phyloP scores from a whole-genome alignment of 2,329 filamentous ascomycete species.

The Colletotrichum godetiae region DNA sequence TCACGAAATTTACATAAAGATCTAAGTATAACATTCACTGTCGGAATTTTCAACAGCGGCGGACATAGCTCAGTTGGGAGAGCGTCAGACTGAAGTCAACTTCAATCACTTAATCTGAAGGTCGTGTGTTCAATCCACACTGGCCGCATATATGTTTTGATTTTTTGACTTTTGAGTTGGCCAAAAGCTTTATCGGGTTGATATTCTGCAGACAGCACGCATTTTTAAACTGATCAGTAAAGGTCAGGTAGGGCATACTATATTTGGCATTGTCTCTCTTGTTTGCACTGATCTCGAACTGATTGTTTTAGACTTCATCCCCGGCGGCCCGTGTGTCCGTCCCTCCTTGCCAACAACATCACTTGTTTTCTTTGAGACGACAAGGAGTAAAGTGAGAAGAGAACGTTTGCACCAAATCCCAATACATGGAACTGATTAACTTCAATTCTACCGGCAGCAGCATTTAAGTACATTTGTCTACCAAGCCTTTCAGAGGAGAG shows the following conservation, averaged over 20 bases:
- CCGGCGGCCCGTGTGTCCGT: too few species aligned
- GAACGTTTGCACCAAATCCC: too few species aligned
- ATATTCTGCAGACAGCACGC: not conserved
- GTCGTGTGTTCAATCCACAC: too few species aligned
- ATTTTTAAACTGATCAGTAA: not conserved
- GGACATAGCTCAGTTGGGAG: slow-evolving; percentile 36
- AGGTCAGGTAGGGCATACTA: not conserved
- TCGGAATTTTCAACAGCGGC: not conserved
- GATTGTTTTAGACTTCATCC: not conserved
- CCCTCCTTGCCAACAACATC: too few species aligned
- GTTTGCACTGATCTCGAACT: not conserved
- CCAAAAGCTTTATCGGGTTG: too few species aligned
- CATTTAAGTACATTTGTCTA: too few species aligned
- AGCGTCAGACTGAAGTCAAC: slow-evolving; percentile 36
- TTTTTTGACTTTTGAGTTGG: not conserved
- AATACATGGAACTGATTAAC: too few species aligned
- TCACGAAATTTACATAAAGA: not conserved
- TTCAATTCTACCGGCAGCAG: too few species aligned
- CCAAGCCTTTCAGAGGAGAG: too few species aligned
- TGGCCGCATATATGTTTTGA: slow-evolving; percentile 11
- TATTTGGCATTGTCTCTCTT: not conserved
- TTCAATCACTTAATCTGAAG: slow-evolving; percentile 34
- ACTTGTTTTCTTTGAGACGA: too few species aligned
- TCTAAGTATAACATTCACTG: accelerated
- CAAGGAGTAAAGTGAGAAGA: too few species aligned